These are phyloP conservation scores for Schwanniomyces occidentalis DNA, from an alignment of 805 yeast genomes.

Conservation along the genomic window DNA sequence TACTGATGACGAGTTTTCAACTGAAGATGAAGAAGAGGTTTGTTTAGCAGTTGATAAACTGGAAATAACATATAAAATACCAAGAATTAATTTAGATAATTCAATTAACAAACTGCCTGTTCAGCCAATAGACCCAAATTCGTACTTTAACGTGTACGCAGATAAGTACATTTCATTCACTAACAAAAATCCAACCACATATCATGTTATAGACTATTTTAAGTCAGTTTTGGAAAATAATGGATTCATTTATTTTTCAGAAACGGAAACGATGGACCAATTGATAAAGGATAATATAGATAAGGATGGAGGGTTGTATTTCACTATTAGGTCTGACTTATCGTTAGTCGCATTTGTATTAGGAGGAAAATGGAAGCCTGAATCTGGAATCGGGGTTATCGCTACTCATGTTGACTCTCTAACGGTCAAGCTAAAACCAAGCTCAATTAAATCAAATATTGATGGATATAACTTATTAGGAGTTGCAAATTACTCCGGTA, in stretches of 20 bases:
- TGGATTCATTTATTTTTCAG: constrained; percentile 31
- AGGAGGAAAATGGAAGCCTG: constrained; percentile 66
- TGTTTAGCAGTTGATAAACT: constrained; percentile 1
- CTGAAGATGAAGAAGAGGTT: constrained; percentile 8
- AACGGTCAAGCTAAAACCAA: constrained; percentile 70
- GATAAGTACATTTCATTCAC: constrained; percentile 30
- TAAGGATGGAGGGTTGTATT: constrained; percentile 21
- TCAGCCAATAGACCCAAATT: no score
- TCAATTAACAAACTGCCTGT: no score
- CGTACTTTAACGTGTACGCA: constrained; percentile 19
- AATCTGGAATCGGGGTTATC: constrained; percentile 65
- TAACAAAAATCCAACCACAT: constrained; percentile 42
- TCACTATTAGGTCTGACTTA: constrained; percentile 66
- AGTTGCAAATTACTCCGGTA: constrained; percentile 83
- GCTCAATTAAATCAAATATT: constrained; percentile 55
- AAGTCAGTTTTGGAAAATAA: constrained; percentile 18
- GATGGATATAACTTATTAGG: constrained; percentile 81
- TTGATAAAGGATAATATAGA: constrained; percentile 6
- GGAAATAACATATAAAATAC: constrained; percentile 4
- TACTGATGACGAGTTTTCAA: constrained; percentile 5
- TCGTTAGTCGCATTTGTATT: constrained; percentile 67
- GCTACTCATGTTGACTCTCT: constrained; percentile 80
- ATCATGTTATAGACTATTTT: constrained; percentile 32
- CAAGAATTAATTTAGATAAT: neutral
- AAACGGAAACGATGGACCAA: constrained; percentile 15